Evolutionary conservation across 129 eudicot species (phyloP), one percentile per base, ranked within the genome.

Genomic region (Chrysanthemum lavandulifolium): DNA sequence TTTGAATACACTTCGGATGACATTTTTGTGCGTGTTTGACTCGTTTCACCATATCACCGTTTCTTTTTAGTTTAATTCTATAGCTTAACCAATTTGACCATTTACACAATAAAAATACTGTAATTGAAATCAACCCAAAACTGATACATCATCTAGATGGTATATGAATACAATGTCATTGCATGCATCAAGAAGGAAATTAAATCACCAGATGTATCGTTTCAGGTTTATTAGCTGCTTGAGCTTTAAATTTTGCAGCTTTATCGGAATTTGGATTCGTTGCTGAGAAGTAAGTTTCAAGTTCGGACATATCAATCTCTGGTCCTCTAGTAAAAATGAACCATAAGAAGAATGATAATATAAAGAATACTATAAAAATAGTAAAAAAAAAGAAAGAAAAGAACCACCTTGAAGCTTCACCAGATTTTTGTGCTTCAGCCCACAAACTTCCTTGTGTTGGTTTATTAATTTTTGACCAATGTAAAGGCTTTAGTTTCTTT

Each of bases 371-470:
- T 0, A 64, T 63, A 43, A 53, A 10, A 31, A 31, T 31, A 31
- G 36, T 40, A 54, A 2, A 3, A 2, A 55, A 67, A 25, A 58
- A 54, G 6, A 71, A 71, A 76, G 59, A n/a, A 61, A 58, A 59
- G 67, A 79, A 90, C 6, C 79, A 90, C 97, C 80, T 88, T 54
- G 91, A 56, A 76, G 87, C 76, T 61, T 86, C 93, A 63, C 91
- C 89, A 78, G 87, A 77, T 72, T 80, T 93, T 76, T 94, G 93
- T 62, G 96, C 65, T 75, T 95, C 97, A 11, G 93, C 97, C 99
- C 99, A 95, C 84, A 95, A 79, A 80, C 99, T 90, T 80, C 96
- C 99, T 84, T 84, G 84, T 74, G 85, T 91, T 62, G 91, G 91
- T 82, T 81, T 88, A 13, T 88, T 77, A 36, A 95, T 43, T 74